Conservation (phyloP, 441 rosid genomes). For the Gossypium gossypioides region DNA sequence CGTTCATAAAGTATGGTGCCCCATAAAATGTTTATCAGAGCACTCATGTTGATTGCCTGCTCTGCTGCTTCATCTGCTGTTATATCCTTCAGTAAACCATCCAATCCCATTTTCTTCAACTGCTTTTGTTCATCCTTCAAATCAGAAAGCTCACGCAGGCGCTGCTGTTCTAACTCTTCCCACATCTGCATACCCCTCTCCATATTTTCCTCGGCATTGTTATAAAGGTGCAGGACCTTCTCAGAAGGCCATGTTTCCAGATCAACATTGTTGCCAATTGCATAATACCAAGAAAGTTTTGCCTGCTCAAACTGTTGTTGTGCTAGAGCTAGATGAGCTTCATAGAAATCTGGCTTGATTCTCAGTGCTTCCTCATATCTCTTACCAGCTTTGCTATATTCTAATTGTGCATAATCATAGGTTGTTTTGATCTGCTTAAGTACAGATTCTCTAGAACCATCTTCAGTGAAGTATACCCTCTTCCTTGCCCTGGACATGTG, state of each 20-base stretch:
- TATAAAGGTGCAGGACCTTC: conserved; percentile 36
- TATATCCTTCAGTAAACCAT: conserved; percentile 29
- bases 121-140: conserved; percentile 18
- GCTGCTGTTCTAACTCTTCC: conserved; percentile 29
- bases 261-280: conserved; percentile 35
- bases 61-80: conserved; percentile 33
- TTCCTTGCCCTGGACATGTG: conserved; percentile 58
- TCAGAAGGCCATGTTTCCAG: conserved; percentile 37
- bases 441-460: conserved; percentile 34
- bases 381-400: conserved; percentile 35
- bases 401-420: conserved; percentile 37
- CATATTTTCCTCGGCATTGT: conserved; percentile 48
- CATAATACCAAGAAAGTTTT: conserved; percentile 60
- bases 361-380: conserved; percentile 50
- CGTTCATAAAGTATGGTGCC: conserved; percentile 54
- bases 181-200: conserved; percentile 45
- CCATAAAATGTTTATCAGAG: conserved; percentile 48
- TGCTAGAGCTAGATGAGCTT: conserved; percentile 45
- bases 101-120: conserved; percentile 22
- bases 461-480: conserved; percentile 37
- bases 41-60: conserved; percentile 27
- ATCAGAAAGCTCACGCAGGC: conserved; percentile 18
- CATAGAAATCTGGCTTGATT: conserved; percentile 50
- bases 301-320: conserved; percentile 63
- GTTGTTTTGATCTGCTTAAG: conserved; percentile 34